Evolutionary conservation across 345 rosid species (phyloP), one percentile per base, ranked within the genome.

Genomic region (Turritis glabra): DNA sequence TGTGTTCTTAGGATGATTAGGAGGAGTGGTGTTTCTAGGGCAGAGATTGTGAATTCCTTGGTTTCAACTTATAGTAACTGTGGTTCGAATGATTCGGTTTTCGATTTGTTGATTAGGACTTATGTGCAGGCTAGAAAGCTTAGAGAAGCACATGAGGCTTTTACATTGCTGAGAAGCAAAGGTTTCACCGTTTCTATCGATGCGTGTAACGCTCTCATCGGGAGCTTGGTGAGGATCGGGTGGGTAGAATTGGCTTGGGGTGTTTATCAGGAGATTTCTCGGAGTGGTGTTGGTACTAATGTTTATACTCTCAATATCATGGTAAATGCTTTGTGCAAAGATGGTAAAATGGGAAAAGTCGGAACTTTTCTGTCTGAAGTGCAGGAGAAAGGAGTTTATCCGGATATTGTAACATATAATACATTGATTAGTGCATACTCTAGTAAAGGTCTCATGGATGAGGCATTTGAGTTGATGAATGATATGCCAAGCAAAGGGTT

Each of bases 291-390:
- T 32, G 72, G 33, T 18, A n/a, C 85, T 73, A 87, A 85, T 82
- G 84, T 80, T 2, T 85, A 75, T 32, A 85, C 83, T 1, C 74
- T 88, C n/a, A 89, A 92, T 64, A 92, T 92, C 67, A 87, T 90
- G 98, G 93, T 89, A 69, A 89, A 90, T 82, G 96, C 97, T 2
- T 77, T 89, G 80, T 93, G 93, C 72, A 93, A 92, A 82, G 95
- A 86, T 80, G 51, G 74, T 57, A 84, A 86, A 65, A 72, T 87
- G 56, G 86, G 74, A 52, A 68, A 74, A 43, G 84, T 84, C 1
- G 83, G 74, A 66, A 15, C 52, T 6, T 85, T 90, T 78, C 41
- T 93, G 27, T 40, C 72, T 0, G 79, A 84, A 46, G 79, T 87
- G 85, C 81, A 89, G 80, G 80, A 53, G 74, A 90, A 81, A 25